Evolutionary conservation across 23 red algal species (phyloP), one percentile per base, ranked within the genome.

Genomic region (Gracilaria gracilis): DNA sequence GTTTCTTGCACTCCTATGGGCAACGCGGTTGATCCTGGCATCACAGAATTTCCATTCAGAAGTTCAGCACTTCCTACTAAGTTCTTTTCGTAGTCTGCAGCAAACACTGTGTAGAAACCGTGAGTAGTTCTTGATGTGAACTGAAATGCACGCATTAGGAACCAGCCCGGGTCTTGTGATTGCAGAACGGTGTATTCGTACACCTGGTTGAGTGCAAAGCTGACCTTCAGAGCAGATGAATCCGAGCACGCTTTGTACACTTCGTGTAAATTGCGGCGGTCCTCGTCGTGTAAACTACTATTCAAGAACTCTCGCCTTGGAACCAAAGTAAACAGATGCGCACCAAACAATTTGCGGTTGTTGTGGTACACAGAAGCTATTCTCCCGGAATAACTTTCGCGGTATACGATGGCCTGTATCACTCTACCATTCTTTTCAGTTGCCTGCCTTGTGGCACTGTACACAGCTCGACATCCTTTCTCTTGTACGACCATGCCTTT

Each of bases 81-180:
- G 0, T 51, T 1, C 19, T 46, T 44, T n/a, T 86, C 82, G 31
- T 21, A 86, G 39, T 72, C 36, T 0, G 61, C 20, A 7, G 28
- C 0, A 32, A 74, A 31, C 2, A 39, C 65, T 70, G 23, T 17
- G 21, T 74, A n/a, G 39, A 86, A 86, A 50, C 15, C 17, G 1
- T 73, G 27, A 0, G 59, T 73, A 16, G 82, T 73, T 46, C 82
- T 19, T 0, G 82, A 86, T 16, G 82, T 69, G 57, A 74, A 84
- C 20, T 35, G 36, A 54, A 86, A 86, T 2, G 38, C 82, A 15
- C 82, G 34, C 5, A 9, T 38, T 24, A 70, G 39, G 65, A 86
- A 86, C 82, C 82, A 86, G 37, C 34, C 82, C 9, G 64, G 82
- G 31, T 86, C 82, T 33, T 71, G 65, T 4, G 82, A 69, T n/a